A percentile compares a stretch with the other conserved stretches of the same genome.
Conservation (phyloP, 1,284 basidiomycete species). For the Ceratobasidium papillatum region DNA sequence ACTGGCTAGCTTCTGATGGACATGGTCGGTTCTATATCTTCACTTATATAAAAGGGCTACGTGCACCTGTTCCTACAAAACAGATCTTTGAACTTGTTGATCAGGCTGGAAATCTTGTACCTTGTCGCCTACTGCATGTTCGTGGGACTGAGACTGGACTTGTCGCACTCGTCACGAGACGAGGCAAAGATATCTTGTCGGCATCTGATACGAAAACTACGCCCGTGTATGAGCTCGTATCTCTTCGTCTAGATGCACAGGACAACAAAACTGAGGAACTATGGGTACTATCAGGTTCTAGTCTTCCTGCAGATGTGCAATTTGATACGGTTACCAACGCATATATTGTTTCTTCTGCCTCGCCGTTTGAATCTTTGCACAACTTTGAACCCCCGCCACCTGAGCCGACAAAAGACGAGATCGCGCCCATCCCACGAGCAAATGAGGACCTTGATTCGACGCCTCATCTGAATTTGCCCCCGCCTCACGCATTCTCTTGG, state of each 20-base stretch:
- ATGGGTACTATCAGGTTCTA: slow-evolving; percentile 75
- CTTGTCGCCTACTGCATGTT: slow-evolving; percentile 68
- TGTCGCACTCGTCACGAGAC: slow-evolving; percentile 16
- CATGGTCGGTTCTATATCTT: slow-evolving; percentile 71
- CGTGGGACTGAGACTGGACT: slow-evolving; percentile 51
- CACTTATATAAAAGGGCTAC: slow-evolving; percentile 51
- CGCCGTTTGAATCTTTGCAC: slow-evolving; percentile 59
- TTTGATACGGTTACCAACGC: slow-evolving; percentile 59
- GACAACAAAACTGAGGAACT: slow-evolving; percentile 56
- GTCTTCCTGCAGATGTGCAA: slow-evolving; percentile 71
- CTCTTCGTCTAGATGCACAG: slow-evolving; percentile 12
- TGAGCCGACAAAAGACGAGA: slow-evolving; percentile 68
- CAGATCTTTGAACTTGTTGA: slow-evolving; percentile 26
- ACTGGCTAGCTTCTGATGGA: slow-evolving; percentile 76
- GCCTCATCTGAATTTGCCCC: slow-evolving; percentile 53
- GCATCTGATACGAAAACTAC: slow-evolving; percentile 1
- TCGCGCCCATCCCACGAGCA: slow-evolving; percentile 69
- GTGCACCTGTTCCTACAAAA: not conserved
- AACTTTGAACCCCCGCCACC: slow-evolving; percentile 54
- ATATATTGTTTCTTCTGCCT: slow-evolving; percentile 68
- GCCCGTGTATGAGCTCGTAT: slow-evolving; percentile 1
- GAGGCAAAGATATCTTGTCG: not conserved
- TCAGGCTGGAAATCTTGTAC: slow-evolving; percentile 49
- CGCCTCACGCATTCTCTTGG: slow-evolving; percentile 81
- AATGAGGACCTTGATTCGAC: slow-evolving; percentile 62